Conservation (phyloP, 2,329 filamentous ascomycete genomes). For the Atkinsonella texensis region DNA sequence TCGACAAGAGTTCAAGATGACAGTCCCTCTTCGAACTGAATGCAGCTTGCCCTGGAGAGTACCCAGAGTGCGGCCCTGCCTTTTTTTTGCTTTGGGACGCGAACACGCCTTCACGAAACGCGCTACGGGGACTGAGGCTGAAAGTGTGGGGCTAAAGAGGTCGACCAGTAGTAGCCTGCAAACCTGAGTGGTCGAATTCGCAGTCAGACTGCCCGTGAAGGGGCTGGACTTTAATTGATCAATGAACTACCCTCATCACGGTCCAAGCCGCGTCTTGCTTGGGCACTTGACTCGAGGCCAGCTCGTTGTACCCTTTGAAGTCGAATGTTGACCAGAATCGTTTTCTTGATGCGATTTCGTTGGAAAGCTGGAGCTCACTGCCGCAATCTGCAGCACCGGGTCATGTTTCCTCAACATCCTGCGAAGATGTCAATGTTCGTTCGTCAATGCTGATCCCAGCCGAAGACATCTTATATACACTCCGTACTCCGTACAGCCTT, state of each 20-base stretch:
- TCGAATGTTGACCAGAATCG: no score
- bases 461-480: no score
- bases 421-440: no score
- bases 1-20: background rate
- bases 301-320: no score
- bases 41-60: background rate
- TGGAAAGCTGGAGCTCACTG: no score
- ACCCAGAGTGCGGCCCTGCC: background rate
- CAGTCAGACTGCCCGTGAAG: background rate
- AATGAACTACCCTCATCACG: background rate
- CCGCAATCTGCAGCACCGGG: no score
- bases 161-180: background rate
- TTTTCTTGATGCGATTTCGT: no score
- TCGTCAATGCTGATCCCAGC: no score
- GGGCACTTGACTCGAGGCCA: no score
- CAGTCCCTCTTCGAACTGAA: background rate
- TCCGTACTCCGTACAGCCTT: no score
- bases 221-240: background rate
- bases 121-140: background rate
- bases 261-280: background rate
- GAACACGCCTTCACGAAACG: constrained; percentile 8
- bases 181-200: background rate
- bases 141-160: background rate
- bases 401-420: no score
- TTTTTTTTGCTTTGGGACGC: constrained; percentile 3